Base-by-base conservation (phyloP, 2,329 filamentous ascomycete species). In the Samsoniella hepiali region DNA sequence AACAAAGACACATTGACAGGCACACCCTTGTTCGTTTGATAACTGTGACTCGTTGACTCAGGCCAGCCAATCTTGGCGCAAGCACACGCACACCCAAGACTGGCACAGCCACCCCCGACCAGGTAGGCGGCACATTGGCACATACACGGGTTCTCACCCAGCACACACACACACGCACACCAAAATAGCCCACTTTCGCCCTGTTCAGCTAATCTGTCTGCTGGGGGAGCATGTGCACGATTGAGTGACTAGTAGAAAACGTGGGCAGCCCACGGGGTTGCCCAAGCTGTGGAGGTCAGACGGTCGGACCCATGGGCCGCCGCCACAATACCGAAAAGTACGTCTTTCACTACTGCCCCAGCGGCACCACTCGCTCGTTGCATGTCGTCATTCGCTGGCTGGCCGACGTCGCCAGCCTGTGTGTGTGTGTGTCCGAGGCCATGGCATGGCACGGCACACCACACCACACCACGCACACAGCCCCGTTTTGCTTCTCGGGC, bases 371-470 rank as follows among this genome's bases (percentile, higher is more conserved):
- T 63, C 53, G 38, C 15, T 58, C 10, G 22, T 50, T 40, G 31
- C 53, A 63, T 63, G 60, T 63, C 60, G 60, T 63, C 60, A 63
- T 63, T 63, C 31, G 40, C 38, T 29, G 22, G 40, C 38, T 29
- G 22, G 22, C 22, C 22, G 22, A 22, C 22, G 22, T 22, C 22
- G 22, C 22, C 22, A 22, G 22, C 22, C 22, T 22, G 22, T 22
- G 22, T 22, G 22, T 22, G 22, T 22, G 22, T 22, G 22, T 22
- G 22, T 22, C 22, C 22, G 22, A 22, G 22, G 22, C 1, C 22
- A 22, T 22, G 22, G 22, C 22, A 22, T 22, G 22, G 22, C 22
- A 22, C 22, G 22, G 22, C 22, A 22, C 22, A 22, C 22, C 22
- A 22, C 22, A 22, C 27, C 17, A 7, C 6, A 34, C 36, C 36